Conservation (phyloP, 805 yeast species). For the Kregervanrija fluxuum region DNA sequence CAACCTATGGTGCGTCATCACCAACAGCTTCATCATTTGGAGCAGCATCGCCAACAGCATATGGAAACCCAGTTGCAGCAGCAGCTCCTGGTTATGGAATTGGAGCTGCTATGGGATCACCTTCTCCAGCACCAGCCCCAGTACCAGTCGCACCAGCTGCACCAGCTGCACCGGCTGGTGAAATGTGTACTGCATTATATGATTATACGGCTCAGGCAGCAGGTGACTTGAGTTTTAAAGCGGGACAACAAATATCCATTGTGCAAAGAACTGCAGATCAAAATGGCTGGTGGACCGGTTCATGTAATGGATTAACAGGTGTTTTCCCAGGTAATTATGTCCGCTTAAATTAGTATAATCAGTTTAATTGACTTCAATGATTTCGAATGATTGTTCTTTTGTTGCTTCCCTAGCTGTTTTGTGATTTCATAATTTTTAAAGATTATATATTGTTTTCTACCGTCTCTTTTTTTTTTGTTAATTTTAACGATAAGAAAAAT, state of each 20-base stretch:
- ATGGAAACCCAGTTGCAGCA: slow-evolving; percentile 23
- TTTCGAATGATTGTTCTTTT: too few species aligned
- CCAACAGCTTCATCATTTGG: slow-evolving; percentile 2
- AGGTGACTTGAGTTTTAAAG: slow-evolving; percentile 83
- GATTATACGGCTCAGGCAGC: slow-evolving; percentile 90
- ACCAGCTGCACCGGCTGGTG: slow-evolving; percentile 33
- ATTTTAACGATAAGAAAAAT: too few species aligned
- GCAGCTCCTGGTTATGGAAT: slow-evolving; percentile 25
- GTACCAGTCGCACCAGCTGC: slow-evolving; percentile 27
- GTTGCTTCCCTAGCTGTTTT: too few species aligned
- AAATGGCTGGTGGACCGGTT: slow-evolving; percentile 99
- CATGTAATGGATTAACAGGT: slow-evolving; percentile 76
- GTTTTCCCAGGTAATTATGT: slow-evolving; percentile 97
- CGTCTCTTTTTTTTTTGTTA: too few species aligned
- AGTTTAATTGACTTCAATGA: background rate
- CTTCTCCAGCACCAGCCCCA: slow-evolving; percentile 7
- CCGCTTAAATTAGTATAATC: slow-evolving; percentile 42
- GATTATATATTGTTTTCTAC: too few species aligned
- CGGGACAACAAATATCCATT: slow-evolving; percentile 81
- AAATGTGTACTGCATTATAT: slow-evolving; percentile 81
- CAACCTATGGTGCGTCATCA: slow-evolving; percentile 13
- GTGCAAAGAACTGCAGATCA: slow-evolving; percentile 75
- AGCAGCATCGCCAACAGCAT: slow-evolving; percentile 20
- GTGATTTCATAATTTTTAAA: too few species aligned
- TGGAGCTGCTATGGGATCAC: slow-evolving; percentile 4